Base-by-base conservation (phyloP, 2,329 filamentous ascomycete species). In the Orbilia quercus region DNA sequence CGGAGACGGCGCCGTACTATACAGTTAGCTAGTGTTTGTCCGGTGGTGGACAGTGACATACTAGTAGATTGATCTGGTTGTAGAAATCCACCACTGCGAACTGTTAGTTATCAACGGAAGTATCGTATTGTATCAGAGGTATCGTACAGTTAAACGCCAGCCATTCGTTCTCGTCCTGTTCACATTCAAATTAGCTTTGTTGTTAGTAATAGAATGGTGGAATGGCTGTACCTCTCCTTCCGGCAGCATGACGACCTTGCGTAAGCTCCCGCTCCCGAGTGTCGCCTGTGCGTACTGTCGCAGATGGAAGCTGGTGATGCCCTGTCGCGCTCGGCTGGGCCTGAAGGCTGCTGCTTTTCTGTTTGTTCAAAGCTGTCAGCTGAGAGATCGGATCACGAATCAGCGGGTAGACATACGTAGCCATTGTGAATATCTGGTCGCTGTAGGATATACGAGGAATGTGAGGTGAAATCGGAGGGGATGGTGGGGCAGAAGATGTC, bases 271-370 rank as follows among this genome's bases (percentile, higher is more conserved):
- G 77, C 92, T 96, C 36, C 95, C 95, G 38, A 99, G 85, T 9
- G 95, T 99, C 48, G 96, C 95, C 82, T 99, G 96, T 58, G 95
- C 95, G 85, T 98, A 99, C 81, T 99, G 95, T 81, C 95, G 90
- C 77, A 99, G 85, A 82, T 98, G 95, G 84, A 96, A 96, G 81
- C 86, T 96, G 78, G 88, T 91, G 60, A 92, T 96, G 67, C 93
- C 92, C 81, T 95, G 96, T 79, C 89, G 90, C 45, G 89, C 84
- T 75, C 90, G 90, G 79, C 93, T 91, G 38, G 94, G 91, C 80
- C 93, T 92, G 84, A 98, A 98, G 18, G 42, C 60, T 42, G 38
- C 28, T 28, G 51, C 25, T 50, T 66, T 66, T 28, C 62, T 66
- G 40, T 6, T 5, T 3, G 31, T 63, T 22, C 47, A 38, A 23